Conservation (phyloP, 805 yeast genomes). For the Metschnikowia vanudenii region DNA sequence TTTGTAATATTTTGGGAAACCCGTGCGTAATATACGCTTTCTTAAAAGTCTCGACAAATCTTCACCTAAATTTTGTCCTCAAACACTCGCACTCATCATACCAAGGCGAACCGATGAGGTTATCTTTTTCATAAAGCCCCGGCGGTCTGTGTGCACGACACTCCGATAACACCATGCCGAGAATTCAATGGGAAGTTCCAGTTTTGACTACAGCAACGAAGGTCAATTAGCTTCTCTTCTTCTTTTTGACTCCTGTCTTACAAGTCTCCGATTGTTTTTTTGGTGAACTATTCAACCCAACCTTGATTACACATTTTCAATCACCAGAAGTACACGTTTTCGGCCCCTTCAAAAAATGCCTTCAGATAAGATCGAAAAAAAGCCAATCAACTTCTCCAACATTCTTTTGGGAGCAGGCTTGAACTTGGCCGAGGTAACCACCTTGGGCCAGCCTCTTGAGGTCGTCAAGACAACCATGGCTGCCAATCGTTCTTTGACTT, state of each 20-base stretch:
- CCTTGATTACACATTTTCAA: too few species aligned
- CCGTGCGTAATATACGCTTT: too few species aligned
- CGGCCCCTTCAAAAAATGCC: too few species aligned
- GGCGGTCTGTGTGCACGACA: background rate
- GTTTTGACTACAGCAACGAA: background rate
- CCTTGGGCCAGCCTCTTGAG: conserved; percentile 96
- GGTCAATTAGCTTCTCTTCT: background rate
- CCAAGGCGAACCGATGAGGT: background rate
- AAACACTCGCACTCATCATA: too few species aligned
- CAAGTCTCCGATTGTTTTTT: too few species aligned
- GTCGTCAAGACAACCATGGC: conserved; percentile 98
- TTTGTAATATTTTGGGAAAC: too few species aligned
- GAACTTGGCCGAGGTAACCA: conserved; percentile 78
- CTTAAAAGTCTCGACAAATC: too few species aligned
- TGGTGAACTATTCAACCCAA: background rate
- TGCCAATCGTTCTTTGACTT: conserved; percentile 76
- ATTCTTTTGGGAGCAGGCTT: conserved; percentile 91
- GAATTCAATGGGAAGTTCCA: background rate
- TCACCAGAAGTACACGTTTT: too few species aligned
- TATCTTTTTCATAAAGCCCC: background rate
- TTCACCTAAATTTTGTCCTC: too few species aligned
- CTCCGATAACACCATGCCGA: conserved; percentile 2
- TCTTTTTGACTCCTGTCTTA: too few species aligned
- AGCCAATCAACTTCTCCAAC: conserved; percentile 84
- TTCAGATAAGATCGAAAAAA: conserved; percentile 53